Base-by-base conservation (phyloP, 371 early-diverging fungal species). In the Saksenaea vasiformis region DNA sequence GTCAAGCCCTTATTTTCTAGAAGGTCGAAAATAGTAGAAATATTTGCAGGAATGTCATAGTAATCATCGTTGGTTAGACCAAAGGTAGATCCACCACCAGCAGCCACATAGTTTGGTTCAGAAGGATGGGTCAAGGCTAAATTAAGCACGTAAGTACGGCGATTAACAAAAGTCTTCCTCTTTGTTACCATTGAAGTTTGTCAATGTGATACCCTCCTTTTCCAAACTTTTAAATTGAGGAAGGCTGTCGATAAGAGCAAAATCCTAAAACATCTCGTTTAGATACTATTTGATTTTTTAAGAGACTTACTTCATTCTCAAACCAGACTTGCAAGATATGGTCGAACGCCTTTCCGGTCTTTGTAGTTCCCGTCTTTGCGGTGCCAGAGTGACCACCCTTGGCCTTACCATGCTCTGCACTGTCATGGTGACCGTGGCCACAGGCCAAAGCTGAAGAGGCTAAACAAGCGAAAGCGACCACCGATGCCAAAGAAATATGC, bases 1-100 rank as follows among this genome's bases (percentile, higher is more conserved):
- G 79, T 73, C 47, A 86, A 60, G 7, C 79, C 77, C 69, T 79
- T 85, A 28, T 73, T 66, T 56, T 87, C 87, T 35, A 89, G 69
- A 14, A 86, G 75, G 63, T 87, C 88, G 53, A 75, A 86, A 19
- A 89, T 69, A 65, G 71, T 70, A 31, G 31, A 58, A n/a, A 69
- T 37, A 34, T 62, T 64, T 43, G 70, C 64, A 26, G 65, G 70
- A 7, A 76, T 65, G 15, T 60, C 67, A 51, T 69, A 62, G 37
- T 65, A 72, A 9, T 59, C 66, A 61, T 75, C 72, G 55, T 69
- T 58, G 24, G 36, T 44, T 27, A 76, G 63, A 58, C 68, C 69
- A 44, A 63, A 66, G 31, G 60, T 63, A 54, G 58, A 58, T 24
- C 64, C 66, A 54, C 65, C 77, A 60, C 56, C 61, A 56, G 70